phyloP scores from a whole-genome alignment of 2,329 filamentous ascomycete species.

The Proliferodiscus dingleyae region DNA sequence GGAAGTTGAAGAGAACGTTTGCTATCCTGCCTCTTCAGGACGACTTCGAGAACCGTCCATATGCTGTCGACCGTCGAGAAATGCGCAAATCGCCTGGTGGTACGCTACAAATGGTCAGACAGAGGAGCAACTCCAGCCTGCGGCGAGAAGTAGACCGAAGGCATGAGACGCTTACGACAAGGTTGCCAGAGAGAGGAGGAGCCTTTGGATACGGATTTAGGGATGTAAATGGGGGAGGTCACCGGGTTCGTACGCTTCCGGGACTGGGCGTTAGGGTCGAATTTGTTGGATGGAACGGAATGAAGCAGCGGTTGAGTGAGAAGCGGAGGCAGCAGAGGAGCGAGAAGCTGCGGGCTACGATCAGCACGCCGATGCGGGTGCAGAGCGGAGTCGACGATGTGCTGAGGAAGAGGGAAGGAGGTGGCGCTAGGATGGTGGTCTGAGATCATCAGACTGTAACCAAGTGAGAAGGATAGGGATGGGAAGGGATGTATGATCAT shows the following conservation, averaged over 20 bases:
- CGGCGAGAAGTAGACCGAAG: slow-evolving; percentile 17
- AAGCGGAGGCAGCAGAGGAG: slow-evolving; percentile 53
- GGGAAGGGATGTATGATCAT: too few relatives aligned
- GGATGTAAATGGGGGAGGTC: slow-evolving; percentile 25
- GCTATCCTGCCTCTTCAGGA: slow-evolving; percentile 52
- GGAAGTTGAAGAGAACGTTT: slow-evolving; percentile 47
- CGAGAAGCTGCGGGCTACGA: slow-evolving; percentile 54
- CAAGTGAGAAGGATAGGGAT: too few relatives aligned
- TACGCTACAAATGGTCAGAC: slow-evolving; percentile 52
- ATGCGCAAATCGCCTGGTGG: slow-evolving; percentile 56
- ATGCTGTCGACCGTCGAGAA: slow-evolving; percentile 48
- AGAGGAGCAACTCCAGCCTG: slow-evolving; percentile 40
- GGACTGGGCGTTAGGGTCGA: slow-evolving; percentile 42
- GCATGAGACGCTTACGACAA: slow-evolving; percentile 9
- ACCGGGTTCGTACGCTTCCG: slow-evolving; percentile 26
- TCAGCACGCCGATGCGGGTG: slow-evolving; percentile 48
- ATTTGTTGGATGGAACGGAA: slow-evolving; percentile 43
- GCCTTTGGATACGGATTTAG: slow-evolving; percentile 28
- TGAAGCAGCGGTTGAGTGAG: slow-evolving; percentile 54
- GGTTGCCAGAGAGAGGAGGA: slow-evolving; percentile 12
- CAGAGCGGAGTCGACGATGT: slow-evolving; percentile 30
- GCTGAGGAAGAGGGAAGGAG: slow-evolving; percentile 15
- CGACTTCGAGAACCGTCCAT: slow-evolving; percentile 34
- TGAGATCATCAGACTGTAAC: too few relatives aligned
- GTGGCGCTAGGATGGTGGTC: neutral